Conservation (phyloP, 805 yeast genomes). For the Candida verbasci region DNA sequence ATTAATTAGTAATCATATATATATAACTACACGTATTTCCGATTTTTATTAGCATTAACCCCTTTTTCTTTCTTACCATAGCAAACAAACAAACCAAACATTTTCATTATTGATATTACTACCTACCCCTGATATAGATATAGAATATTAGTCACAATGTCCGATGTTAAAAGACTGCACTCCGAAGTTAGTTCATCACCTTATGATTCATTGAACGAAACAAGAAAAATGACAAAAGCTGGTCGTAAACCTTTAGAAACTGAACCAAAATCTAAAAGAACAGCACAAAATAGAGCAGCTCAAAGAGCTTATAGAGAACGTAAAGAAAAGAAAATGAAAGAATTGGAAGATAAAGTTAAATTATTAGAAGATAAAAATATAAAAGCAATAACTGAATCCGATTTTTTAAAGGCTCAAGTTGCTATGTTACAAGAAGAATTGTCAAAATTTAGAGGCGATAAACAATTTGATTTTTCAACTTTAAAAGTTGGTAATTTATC, state of each 20-base stretch:
- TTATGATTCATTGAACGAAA: slow-evolving; percentile 17
- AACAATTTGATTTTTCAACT: slow-evolving; percentile 19
- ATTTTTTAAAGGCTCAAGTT: slow-evolving; percentile 72
- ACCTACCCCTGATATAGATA: too few relatives aligned
- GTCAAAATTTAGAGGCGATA: slow-evolving; percentile 47
- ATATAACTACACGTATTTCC: too few relatives aligned
- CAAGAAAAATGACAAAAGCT: slow-evolving; percentile 48
- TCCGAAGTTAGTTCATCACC: slow-evolving; percentile 15
- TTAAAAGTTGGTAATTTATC: slow-evolving; percentile 28
- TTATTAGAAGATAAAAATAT: slow-evolving; percentile 67
- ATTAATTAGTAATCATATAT: too few relatives aligned
- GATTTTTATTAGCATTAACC: too few relatives aligned
- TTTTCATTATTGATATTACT: too few relatives aligned
- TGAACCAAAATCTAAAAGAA: slow-evolving; percentile 83
- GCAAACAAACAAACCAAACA: too few relatives aligned
- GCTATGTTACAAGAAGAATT: slow-evolving; percentile 70
- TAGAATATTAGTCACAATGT: too few relatives aligned
- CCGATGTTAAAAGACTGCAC: slow-evolving; percentile 29
- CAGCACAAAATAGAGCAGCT: slow-evolving; percentile 98
- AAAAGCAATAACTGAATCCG: slow-evolving; percentile 66
- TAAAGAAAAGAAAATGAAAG: slow-evolving; percentile 82
- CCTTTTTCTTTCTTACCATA: too few relatives aligned
- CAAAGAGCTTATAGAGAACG: slow-evolving; percentile 96
- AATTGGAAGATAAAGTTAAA: slow-evolving; percentile 74
- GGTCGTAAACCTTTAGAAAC: slow-evolving; percentile 78